Evolutionary conservation across 1,139 yeast genomes (phyloP), one percentile per base, ranked within the genome.

Genomic region (Blastobotrys malaysiensis): DNA sequence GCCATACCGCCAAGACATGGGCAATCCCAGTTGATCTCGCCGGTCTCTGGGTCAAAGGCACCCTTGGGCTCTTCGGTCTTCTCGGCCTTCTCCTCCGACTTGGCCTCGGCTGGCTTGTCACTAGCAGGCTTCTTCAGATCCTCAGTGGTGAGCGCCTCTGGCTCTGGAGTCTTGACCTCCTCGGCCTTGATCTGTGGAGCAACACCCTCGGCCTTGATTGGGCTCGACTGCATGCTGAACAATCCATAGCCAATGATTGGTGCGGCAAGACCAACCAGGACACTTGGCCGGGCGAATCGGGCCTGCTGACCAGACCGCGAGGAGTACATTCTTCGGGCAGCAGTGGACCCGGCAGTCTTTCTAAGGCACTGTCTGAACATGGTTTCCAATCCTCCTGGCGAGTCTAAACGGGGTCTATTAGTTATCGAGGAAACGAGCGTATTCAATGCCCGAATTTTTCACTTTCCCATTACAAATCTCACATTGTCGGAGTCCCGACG

Each of bases 1-100:
- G 99, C 98, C 98, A 93, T 93, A 51, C 99, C 99, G 45, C 99
- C 99, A 57, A 95, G 78, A 74, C 99, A 95, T n/a, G 99, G 97
- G 71, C 99, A 95, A 69, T 95, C 99, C 99, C 99, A 95, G 82
- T 95, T 93, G 73, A 95, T 95, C 71, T 93, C 99, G 44, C 99
- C 99, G 5, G 99, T 93, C 65, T 88, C 97, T 49, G 98, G 98
- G 73, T 93, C 83, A 74, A 84, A 93, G 2, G 99, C 97, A 47
- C 89, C 89, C 56, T 75, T 55, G 26, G 63, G 61, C 44, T 61
- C 61, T 21, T 58, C 61, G 20, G 50, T 59, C 5, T 43, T 52
- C 16, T 56, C 57, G 27, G 18, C 43, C 45, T 49, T 9, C 19
- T 44, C 20, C 16, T 19, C 53, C 14, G 43, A 36, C 11, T 19